Evolutionary conservation across 129 eudicot species (phyloP), one percentile per base, ranked within the genome.

Genomic region (Chrysanthemum lavandulifolium): DNA sequence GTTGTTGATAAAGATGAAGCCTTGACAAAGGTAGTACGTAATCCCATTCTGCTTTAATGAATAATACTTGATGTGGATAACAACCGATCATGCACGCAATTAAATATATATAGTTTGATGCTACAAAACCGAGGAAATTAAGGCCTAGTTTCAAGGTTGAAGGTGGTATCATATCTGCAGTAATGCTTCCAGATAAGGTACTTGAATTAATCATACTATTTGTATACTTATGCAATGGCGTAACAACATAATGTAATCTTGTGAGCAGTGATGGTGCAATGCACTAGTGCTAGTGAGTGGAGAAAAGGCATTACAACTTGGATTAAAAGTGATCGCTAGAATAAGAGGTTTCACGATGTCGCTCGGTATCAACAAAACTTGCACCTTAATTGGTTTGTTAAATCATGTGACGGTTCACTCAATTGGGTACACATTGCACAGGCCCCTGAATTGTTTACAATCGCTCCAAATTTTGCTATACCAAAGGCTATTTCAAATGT

Each of bases 281-380:
- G 98, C 98, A 60, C 63, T 94, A 49, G 93, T 94, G 50, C 86
- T 94, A 27, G 96, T 90, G 83, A 94, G 98, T 81, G 98, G 97
- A 65, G 84, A 87, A 57, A 90, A 77, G 83, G 98, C 96, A 40
- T 69, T 67, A 65, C 64, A 86, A 77, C 97, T 85, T 79, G 89
- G 96, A 71, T 79, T 94, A 43, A 79, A 86, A 67, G 97, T 90
- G 59, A 81, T 94, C 60, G 97, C 97, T 50, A 87, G 63, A 74
- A 94, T 94, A 59, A 82, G 81, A 81, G 98, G 97, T 19, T 87
- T 67, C 62, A 89, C 92, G 98, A 94, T 57, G 98, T 97, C 50
- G 97, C 98, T 61, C 97, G 96, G 97, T 92, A 66, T 61, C 60
- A 73, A 36, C 31, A 27, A 52, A 61, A 29, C 65, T 71, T 64